phyloP scores from a whole-genome alignment of 1,139 yeast genomes.

The Arxiozyma bovina region DNA sequence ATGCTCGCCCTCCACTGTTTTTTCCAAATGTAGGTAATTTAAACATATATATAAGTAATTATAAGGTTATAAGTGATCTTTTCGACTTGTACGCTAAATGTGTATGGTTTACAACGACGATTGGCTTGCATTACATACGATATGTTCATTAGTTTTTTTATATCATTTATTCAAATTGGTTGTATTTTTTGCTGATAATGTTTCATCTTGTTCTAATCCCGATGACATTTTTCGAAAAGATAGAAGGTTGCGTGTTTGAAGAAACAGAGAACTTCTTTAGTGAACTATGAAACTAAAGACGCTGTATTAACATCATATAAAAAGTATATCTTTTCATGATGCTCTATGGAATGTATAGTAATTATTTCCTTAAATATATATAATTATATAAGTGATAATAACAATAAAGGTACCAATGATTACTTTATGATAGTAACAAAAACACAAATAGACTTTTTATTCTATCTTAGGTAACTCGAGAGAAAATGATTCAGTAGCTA shows the following conservation, averaged over 20 bases:
- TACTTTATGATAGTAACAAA: neutral
- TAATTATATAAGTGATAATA: too few relatives aligned
- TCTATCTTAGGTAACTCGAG: constrained; percentile 10
- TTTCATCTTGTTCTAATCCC: neutral
- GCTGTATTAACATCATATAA: neutral
- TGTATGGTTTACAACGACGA: neutral
- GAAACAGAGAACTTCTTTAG: neutral
- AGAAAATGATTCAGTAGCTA: constrained; percentile 5
- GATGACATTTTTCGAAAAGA: neutral
- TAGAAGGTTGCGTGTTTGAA: too few relatives aligned
- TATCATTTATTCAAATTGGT: too few relatives aligned
- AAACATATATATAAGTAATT: constrained; percentile 16
- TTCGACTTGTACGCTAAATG: too few relatives aligned
- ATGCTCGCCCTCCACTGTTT: constrained; percentile 23
- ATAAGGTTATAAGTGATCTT: neutral
- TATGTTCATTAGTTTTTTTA: neutral
- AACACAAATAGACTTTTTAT: neutral
- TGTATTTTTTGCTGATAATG: neutral
- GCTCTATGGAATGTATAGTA: neutral
- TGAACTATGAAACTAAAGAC: neutral
- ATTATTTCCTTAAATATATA: too few relatives aligned
- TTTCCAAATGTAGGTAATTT: constrained; percentile 32
- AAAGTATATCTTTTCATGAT: neutral
- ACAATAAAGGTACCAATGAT: neutral
- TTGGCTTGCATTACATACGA: neutral